Evolutionary conservation across 345 rosid genomes (phyloP).

Genomic region (Camelina sativa): DNA sequence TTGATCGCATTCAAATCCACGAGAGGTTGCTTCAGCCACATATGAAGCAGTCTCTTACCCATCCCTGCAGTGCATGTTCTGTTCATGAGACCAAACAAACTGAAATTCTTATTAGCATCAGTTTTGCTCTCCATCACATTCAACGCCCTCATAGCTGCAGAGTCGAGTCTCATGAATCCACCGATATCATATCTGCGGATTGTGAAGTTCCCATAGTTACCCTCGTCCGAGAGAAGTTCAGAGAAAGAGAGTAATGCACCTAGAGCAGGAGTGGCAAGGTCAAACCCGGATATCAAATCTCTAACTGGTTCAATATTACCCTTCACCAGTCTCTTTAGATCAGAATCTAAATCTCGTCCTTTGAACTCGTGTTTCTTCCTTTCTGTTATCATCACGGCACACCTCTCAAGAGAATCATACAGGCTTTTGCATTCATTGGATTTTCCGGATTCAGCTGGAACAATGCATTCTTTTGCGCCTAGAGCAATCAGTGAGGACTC

Average conservation of each 20-base stretch:
- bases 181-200: conserved; percentile 64
- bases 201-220: conserved; percentile 77
- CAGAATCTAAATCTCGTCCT: conserved; percentile 87
- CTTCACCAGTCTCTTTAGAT: conserved; percentile 83
- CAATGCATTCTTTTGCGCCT: conserved; percentile 94
- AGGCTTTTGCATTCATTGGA: conserved; percentile 60
- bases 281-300: conserved; percentile 85
- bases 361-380: conserved; percentile 86
- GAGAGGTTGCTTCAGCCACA: conserved; percentile 97
- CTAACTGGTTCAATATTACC: conserved; percentile 83
- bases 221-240: conserved; percentile 86
- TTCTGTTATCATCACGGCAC: conserved; percentile 87
- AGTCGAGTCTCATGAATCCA: conserved; percentile 86
- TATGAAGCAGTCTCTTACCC: conserved; percentile 92
- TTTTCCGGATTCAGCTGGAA: conserved; percentile 74
- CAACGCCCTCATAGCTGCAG: conserved; percentile 95
- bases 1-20: conserved; percentile 76
- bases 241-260: conserved; percentile 83
- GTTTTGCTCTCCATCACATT: conserved; percentile 95
- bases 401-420: conserved; percentile 70
- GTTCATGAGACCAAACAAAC: conserved; percentile 97
- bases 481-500: conserved; percentile 93
- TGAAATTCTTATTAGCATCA: conserved; percentile 92
- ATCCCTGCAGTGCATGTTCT: conserved; percentile 98
- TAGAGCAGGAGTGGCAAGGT: conserved; percentile 80